Evolutionary conservation across 495 filamentous ascomycete species (phyloP).

Genomic region (Hypoxylon crocopeplum): DNA sequence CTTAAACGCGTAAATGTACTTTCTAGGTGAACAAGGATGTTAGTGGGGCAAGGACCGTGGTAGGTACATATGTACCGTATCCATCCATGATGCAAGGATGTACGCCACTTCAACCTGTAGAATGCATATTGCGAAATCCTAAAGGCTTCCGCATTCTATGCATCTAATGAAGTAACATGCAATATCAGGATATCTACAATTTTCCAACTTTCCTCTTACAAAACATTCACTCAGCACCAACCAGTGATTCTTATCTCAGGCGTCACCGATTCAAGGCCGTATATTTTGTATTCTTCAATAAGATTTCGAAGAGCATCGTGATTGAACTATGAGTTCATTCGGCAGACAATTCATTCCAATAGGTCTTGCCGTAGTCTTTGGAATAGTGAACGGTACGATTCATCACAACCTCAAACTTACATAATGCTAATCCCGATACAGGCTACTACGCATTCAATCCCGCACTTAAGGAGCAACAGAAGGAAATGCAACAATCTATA

Average conservation of each 20-base stretch:
- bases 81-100: no score
- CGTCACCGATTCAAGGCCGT: no score
- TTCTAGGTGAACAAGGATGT: background rate
- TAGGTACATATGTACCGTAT: background rate
- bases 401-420: conserved; percentile 20
- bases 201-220: no score
- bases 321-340: conserved; percentile 41
- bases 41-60: conserved; percentile 5
- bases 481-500: conserved; percentile 28
- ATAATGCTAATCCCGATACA: conserved; percentile 37
- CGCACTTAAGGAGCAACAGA: conserved; percentile 45
- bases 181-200: no score
- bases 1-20: conserved; percentile 32
- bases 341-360: conserved; percentile 30
- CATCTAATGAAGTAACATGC: no score
- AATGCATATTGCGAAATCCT: background rate
- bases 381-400: conserved; percentile 44
- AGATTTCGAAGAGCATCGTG: background rate
- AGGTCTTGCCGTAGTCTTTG: conserved; percentile 37
- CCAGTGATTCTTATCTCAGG: no score
- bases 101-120: background rate
- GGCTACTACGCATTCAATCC: conserved; percentile 55
- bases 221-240: no score
- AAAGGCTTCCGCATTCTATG: no score
- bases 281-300: no score